Conservation (phyloP, 305 asterid genomes). For the Plantago lanceolata region DNA sequence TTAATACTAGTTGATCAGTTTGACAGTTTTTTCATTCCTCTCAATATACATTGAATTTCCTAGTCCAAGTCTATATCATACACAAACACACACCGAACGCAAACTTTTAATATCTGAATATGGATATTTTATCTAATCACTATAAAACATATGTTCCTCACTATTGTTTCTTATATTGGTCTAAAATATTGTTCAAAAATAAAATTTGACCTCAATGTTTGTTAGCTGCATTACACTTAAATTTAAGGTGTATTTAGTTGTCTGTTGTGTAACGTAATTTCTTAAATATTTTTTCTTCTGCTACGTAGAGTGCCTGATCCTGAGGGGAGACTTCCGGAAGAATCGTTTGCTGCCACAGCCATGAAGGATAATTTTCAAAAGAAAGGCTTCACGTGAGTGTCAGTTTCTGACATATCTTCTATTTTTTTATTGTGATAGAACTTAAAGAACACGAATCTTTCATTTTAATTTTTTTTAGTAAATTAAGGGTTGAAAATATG, state of each 20-base stretch:
- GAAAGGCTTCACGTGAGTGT: constrained; percentile 90
- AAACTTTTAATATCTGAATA: too few species aligned
- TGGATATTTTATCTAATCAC: too few species aligned
- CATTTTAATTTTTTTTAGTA: too few species aligned
- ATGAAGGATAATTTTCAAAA: constrained; percentile 57
- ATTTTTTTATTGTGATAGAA: not conserved
- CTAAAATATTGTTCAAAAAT: not conserved
- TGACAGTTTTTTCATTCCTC: too few species aligned
- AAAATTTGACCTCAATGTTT: not conserved
- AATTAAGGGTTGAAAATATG: too few species aligned
- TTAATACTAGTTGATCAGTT: too few species aligned
- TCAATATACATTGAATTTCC: too few species aligned
- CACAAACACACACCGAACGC: too few species aligned
- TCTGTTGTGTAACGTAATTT: not conserved
- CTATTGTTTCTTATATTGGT: not conserved
- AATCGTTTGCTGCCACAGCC: constrained; percentile 56
- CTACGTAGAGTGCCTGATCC: constrained; percentile 71
- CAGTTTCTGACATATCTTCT: constrained; percentile 1
- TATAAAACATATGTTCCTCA: not conserved
- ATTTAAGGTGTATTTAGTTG: constrained; percentile 2
- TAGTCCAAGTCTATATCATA: too few species aligned
- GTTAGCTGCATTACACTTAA: not conserved
- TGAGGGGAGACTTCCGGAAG: constrained; percentile 82
- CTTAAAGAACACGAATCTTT: too few species aligned
- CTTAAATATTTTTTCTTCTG: constrained; percentile 20